Evolutionary conservation across 306 rosid species (phyloP).

Genomic region (Castanea mollissima): DNA sequence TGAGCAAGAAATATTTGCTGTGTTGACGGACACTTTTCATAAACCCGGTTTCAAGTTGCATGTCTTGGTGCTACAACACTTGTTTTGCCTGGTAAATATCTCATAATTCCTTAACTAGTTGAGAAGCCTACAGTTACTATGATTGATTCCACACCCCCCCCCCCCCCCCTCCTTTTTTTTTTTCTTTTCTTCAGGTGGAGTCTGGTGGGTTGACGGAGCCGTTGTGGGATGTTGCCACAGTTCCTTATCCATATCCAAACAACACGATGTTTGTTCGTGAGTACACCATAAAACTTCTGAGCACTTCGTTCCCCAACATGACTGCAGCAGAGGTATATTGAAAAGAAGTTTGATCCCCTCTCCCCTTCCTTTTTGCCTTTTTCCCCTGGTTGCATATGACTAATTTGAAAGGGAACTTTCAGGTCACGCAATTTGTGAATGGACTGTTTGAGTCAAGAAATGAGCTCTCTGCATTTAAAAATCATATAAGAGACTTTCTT

Average conservation of each 20-base stretch:
- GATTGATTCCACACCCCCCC: not conserved
- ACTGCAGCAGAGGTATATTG: constrained; percentile 73
- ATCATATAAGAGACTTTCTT: constrained; percentile 86
- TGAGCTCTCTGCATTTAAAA: constrained; percentile 73
- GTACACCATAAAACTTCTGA: constrained; percentile 85
- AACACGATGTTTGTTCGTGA: constrained; percentile 79
- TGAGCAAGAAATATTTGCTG: constrained; percentile 94
- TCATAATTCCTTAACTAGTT: not conserved
- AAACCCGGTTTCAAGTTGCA: constrained; percentile 99
- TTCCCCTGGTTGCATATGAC: not conserved
- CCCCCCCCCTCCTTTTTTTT: too few relatives aligned
- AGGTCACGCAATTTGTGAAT: constrained; percentile 92
- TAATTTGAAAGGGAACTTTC: constrained; percentile 22
- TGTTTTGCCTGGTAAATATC: constrained; percentile 79
- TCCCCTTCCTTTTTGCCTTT: not conserved
- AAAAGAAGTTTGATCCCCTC: not conserved
- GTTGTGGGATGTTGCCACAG: constrained; percentile 76
- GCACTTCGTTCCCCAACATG: constrained; percentile 96
- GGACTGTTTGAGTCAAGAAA: constrained; percentile 80
- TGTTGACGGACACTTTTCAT: constrained; percentile 92
- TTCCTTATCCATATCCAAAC: constrained; percentile 55
- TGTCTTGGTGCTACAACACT: constrained; percentile 93
- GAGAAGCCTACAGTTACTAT: not conserved
- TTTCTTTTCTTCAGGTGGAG: constrained; percentile 56
- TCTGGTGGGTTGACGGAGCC: constrained; percentile 83